Evolutionary conservation across 768 basidiomycete species (phyloP).

Genomic region (Auricularia sp.): DNA sequence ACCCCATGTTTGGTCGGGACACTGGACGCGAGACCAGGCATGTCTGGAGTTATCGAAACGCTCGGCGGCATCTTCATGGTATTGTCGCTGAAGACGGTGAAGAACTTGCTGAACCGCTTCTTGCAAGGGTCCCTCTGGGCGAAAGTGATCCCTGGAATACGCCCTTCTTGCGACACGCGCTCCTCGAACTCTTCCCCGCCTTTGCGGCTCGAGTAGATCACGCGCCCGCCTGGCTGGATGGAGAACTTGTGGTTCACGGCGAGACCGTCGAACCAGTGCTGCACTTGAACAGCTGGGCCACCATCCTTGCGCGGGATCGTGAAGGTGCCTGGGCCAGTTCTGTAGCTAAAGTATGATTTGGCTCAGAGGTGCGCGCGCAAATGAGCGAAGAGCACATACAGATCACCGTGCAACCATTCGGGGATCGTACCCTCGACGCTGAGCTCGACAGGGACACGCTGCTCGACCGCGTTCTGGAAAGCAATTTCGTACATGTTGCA

Average conservation of each 20-base stretch:
- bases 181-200: slow-evolving; percentile 21
- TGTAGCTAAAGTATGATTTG: no score
- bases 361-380: no score
- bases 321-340: no score
- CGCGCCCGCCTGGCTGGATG: slow-evolving; percentile 17
- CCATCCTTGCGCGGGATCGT: no score
- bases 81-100: slow-evolving; percentile 9
- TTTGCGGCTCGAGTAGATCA: slow-evolving; percentile 23
- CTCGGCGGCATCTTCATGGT: slow-evolving; percentile 6
- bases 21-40: slow-evolving; percentile 12
- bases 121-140: slow-evolving; percentile 16
- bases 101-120: slow-evolving; percentile 17
- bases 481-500: neutral
- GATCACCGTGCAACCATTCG: no score
- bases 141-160: slow-evolving; percentile 11
- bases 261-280: slow-evolving; percentile 35
- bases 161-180: slow-evolving; percentile 13
- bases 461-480: slow-evolving; percentile 8
- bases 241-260: slow-evolving; percentile 31
- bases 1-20: slow-evolving; percentile 9
- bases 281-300: slow-evolving; percentile 3
- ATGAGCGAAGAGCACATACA: no score
- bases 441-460: no score
- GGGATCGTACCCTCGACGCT: no score
- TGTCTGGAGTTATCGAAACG: slow-evolving; percentile 14